Percentiles rank a stretch among this genome's conserved stretches.
These are phyloP conservation scores for Thuidium tamariscinum DNA, from an alignment of 225 moss, liverwort and hornwort genomes.

Conservation along the genomic window DNA sequence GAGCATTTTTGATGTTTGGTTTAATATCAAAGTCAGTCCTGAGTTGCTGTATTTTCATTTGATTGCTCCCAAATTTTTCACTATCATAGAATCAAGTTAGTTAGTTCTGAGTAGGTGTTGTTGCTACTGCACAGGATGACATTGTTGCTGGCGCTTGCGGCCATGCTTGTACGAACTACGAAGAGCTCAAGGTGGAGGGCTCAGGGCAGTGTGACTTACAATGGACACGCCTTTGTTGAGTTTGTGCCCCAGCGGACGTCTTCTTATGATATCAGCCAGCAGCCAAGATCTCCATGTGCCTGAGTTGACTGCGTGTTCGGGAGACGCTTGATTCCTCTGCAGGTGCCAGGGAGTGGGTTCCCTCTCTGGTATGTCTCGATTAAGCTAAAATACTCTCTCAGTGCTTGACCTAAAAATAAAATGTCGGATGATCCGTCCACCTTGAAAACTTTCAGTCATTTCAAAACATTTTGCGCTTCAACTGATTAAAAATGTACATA, in stretches of 20 bases:
- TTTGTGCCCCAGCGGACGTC: neutral
- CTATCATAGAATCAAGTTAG: neutral
- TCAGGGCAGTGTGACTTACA: neutral
- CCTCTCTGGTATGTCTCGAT: neutral
- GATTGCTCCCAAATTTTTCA: neutral
- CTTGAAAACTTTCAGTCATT: no score
- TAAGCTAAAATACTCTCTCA: neutral
- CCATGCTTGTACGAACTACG: neutral
- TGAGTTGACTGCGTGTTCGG: neutral
- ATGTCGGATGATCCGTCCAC: no score
- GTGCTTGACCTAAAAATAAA: neutral
- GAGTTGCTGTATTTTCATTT: neutral
- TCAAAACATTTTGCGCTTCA: neutral
- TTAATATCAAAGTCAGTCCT: neutral
- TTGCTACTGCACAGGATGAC: conserved; percentile 31
- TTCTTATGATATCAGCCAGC: neutral
- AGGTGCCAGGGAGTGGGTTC: neutral
- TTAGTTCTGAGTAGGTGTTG: neutral
- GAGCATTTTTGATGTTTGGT: neutral
- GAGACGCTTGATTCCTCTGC: neutral
- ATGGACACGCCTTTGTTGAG: neutral
- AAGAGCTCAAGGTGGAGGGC: neutral
- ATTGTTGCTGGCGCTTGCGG: neutral
- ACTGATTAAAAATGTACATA: neutral
- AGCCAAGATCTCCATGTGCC: neutral